Conservation (phyloP, 2,329 filamentous ascomycete genomes). For the Metarhizium album region DNA sequence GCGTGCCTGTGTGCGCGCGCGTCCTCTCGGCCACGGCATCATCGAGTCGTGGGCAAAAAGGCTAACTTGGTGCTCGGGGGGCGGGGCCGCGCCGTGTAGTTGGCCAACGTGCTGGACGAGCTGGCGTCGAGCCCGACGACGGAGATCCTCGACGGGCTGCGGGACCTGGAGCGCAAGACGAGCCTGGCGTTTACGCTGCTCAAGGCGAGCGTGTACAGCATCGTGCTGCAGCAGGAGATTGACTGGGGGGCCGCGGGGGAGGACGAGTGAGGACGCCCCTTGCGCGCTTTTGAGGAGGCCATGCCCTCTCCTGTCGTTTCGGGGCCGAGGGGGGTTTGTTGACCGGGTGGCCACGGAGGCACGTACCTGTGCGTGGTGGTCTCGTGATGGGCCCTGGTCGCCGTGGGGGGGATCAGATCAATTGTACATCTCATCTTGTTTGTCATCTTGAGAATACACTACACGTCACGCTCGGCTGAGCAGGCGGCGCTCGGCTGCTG, state of each 20-base stretch:
- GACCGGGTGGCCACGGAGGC: no score
- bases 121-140: slow-evolving; percentile 63
- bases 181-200: slow-evolving; percentile 89
- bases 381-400: no score
- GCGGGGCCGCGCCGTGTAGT: no score
- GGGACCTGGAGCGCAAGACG: slow-evolving; percentile 87
- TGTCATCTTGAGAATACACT: not conserved
- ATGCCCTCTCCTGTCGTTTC: no score
- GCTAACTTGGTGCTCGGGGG: no score
- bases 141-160: slow-evolving; percentile 74
- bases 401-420: no score
- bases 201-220: slow-evolving; percentile 97
- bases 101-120: slow-evolving; percentile 48
- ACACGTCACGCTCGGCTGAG: not conserved
- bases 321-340: no score
- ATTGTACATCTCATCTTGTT: no score
- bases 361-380: not conserved
- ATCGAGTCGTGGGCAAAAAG: no score
- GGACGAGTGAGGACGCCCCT: slow-evolving; percentile 1
- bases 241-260: slow-evolving; percentile 48
- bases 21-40: no score
- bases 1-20: no score
- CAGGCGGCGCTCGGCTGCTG: not conserved
- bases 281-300: not conserved
- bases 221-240: slow-evolving; percentile 96